Conservation (phyloP, 495 filamentous ascomycete genomes). For the Barbatosphaeria neglecta region DNA sequence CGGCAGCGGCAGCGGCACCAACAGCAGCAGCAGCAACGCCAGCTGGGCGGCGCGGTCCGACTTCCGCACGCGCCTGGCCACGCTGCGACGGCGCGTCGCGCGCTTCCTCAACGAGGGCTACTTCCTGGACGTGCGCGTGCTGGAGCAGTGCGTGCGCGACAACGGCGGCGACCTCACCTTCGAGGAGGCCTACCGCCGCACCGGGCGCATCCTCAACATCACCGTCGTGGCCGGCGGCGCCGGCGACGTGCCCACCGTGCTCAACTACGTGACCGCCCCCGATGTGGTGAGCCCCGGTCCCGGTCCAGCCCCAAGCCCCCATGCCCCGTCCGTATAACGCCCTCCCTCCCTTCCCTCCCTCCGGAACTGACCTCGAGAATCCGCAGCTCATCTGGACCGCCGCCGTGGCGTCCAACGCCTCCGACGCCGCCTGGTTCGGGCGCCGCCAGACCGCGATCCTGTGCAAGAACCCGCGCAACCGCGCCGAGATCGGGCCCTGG, state of each 20-base stretch:
- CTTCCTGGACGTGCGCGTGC: conserved; percentile 67
- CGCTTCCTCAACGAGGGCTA: conserved; percentile 66
- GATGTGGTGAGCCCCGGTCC: conserved; percentile 60
- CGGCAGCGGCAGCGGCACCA: conserved; percentile 7
- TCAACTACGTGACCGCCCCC: conserved; percentile 90
- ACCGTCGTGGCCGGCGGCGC: conserved; percentile 66
- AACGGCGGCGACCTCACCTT: conserved; percentile 89
- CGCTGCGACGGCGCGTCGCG: conserved; percentile 46
- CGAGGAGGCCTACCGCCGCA: conserved; percentile 80
- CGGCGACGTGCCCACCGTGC: conserved; percentile 68
- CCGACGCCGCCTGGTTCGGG: conserved; percentile 52
- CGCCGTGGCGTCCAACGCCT: conserved; percentile 82
- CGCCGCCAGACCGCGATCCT: conserved; percentile 52
- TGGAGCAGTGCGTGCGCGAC: conserved; percentile 75
- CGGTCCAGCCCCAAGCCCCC: too few species aligned
- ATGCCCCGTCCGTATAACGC: too few species aligned
- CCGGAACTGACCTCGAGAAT: not conserved
- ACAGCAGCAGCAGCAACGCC: conserved; percentile 8
- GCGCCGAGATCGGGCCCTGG: conserved; percentile 74
- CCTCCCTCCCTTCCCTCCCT: too few species aligned
- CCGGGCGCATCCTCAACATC: conserved; percentile 84
- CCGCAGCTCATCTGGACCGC: conserved; percentile 79
- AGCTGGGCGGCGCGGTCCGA: too few species aligned
- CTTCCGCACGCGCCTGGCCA: conserved; percentile 38
- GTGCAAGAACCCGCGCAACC: conserved; percentile 75